These are phyloP conservation scores for Takashimella koratensis DNA, from an alignment of 1,284 basidiomycete species.

Conservation along the genomic window DNA sequence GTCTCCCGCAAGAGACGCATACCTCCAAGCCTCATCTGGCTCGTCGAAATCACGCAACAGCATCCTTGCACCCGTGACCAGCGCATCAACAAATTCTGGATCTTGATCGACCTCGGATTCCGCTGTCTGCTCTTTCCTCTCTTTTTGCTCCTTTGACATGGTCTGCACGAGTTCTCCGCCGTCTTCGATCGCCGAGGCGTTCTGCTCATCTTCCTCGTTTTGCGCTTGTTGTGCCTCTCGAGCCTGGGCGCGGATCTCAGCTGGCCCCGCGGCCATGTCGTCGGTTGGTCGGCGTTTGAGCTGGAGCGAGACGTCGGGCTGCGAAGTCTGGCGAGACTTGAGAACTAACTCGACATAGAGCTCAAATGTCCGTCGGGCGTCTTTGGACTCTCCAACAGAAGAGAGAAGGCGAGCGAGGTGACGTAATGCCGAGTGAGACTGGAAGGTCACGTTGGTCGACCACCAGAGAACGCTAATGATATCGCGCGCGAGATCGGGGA, in stretches of 20 bases:
- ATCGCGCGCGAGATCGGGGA: conserved; percentile 40
- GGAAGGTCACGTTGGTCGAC: conserved; percentile 86
- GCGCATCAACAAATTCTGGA: conserved; percentile 67
- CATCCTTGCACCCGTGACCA: conserved; percentile 71
- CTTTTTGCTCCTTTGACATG: conserved; percentile 1
- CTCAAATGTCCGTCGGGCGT: conserved; percentile 70
- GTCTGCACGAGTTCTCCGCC: not conserved
- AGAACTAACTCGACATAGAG: conserved; percentile 80
- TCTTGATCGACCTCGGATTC: conserved; percentile 54
- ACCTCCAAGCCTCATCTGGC: conserved; percentile 46
- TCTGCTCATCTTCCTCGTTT: conserved; percentile 13
- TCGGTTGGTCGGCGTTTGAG: conserved; percentile 38
- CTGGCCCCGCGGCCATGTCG: conserved; percentile 27
- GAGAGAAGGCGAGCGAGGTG: conserved; percentile 73
- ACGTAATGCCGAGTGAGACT: conserved; percentile 75
- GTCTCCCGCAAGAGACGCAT: conserved; percentile 42
- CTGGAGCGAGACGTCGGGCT: conserved; percentile 47
- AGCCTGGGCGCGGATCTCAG: conserved; percentile 12
- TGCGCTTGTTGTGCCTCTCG: conserved; percentile 11
- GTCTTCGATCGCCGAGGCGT: conserved; percentile 6
- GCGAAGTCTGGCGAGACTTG: conserved; percentile 65
- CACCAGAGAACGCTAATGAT: conserved; percentile 72
- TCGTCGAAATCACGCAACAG: conserved; percentile 54
- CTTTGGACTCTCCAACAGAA: conserved; percentile 59
- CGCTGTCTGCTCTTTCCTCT: conserved; percentile 19